These are phyloP conservation scores for Teunomyces stri DNA, from an alignment of 805 yeast genomes.

Conservation along the genomic window DNA sequence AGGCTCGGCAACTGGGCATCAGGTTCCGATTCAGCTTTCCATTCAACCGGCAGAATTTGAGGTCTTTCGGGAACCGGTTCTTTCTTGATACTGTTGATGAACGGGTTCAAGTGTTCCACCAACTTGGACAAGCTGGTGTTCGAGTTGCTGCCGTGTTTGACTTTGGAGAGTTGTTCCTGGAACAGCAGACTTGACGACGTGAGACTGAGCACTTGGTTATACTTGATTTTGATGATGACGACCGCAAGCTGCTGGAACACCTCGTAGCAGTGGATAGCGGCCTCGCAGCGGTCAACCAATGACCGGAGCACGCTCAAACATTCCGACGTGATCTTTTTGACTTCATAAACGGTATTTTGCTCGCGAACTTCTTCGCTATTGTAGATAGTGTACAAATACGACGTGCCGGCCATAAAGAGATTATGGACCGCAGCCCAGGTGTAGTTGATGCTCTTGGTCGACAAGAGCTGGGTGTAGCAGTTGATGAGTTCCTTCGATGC, in stretches of 20 bases:
- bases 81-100: neutral
- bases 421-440: slow-evolving; percentile 95
- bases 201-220: slow-evolving; percentile 32
- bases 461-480: slow-evolving; percentile 57
- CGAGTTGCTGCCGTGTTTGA: slow-evolving; percentile 28
- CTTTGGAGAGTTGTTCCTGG: slow-evolving; percentile 6
- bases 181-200: slow-evolving; percentile 6
- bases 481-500: slow-evolving; percentile 67
- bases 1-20: neutral
- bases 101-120: slow-evolving; percentile 28
- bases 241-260: slow-evolving; percentile 70
- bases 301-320: slow-evolving; percentile 60
- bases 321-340: slow-evolving; percentile 48
- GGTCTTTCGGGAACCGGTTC: neutral
- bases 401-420: slow-evolving; percentile 84
- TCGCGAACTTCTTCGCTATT: slow-evolving; percentile 57
- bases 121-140: slow-evolving; percentile 39
- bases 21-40: neutral
- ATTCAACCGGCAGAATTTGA: neutral
- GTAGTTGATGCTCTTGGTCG: slow-evolving; percentile 64
- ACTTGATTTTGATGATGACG: slow-evolving; percentile 64
- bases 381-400: slow-evolving; percentile 74
- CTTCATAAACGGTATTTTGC: slow-evolving; percentile 43
- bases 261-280: slow-evolving; percentile 69
- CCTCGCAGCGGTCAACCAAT: slow-evolving; percentile 69